Base-by-base conservation (phyloP, 2,329 filamentous ascomycete genomes). In the Aspergillus sp. region DNA sequence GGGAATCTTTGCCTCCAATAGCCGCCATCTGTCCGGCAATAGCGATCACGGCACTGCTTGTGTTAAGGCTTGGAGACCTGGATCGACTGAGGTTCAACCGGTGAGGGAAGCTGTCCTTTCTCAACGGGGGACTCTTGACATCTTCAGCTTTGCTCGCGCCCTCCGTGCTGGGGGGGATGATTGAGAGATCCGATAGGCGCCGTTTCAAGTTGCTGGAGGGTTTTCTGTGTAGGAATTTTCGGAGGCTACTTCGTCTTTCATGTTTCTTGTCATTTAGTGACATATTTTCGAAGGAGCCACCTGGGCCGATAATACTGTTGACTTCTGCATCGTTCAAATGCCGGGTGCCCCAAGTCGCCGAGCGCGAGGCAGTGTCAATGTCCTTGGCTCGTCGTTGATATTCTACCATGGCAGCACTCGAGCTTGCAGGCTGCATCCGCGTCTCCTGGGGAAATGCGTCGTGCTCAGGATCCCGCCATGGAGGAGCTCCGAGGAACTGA, bases 351-450 rank as follows among this genome's bases (percentile, higher is more conserved):
- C 84, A 80, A 8, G 84, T 86, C 17, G 83, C 84, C 49, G 80
- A 77, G 50, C 83, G 78, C 13, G 84, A 86, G 48, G 80, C 77
- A 8, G 79, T 80, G 54, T 86, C 84, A 15, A 83, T 74, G 56
- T 85, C 82, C 48, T 77, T 79, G 3, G 81, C 81, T 52, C 80
- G 78, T 64, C 77, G 73, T 32, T 77, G 70, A 65, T 81, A 86
- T 42, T 79, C 77, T 71, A 80, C 76, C 69, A 86, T 86, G n/a
- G 84, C 84, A 42, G 80, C 81, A 65, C 79, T 83, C 0, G 84
- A 83, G 8, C 78, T 84, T 42, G 72, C 70, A n/a, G 83, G 83
- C 62, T 86, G 83, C 61, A 71, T 62, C 63, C 70, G 62, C 13
- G 72, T 69, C 44, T 70, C 70, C 23, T 65, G 68, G 25, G 68